These are phyloP conservation scores for Colletotrichum incanum DNA, from an alignment of 2,329 filamentous ascomycete genomes.

Conservation along the genomic window DNA sequence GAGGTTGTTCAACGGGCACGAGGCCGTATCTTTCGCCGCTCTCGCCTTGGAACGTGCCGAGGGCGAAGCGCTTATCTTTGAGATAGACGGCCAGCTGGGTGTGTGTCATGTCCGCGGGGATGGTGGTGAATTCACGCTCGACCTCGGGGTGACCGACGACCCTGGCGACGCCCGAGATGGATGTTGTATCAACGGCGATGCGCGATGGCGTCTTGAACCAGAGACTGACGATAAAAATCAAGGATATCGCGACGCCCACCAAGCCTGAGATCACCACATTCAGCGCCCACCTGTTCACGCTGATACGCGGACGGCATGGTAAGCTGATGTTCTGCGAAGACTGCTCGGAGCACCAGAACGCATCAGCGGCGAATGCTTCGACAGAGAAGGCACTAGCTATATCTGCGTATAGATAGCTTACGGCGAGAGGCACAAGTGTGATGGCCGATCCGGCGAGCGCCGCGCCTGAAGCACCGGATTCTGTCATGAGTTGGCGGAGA, in stretches of 20 bases:
- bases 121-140: neutral
- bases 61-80: neutral
- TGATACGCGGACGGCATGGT: neutral
- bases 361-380: neutral
- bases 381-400: neutral
- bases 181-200: neutral
- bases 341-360: neutral
- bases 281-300: neutral
- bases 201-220: neutral
- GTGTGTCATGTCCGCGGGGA: neutral
- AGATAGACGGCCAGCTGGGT: neutral
- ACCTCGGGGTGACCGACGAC: neutral
- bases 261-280: neutral
- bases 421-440: neutral
- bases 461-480: neutral
- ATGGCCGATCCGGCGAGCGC: neutral
- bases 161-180: neutral
- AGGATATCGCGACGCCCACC: neutral
- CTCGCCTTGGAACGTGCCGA: neutral
- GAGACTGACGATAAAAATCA: neutral
- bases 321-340: neutral
- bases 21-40: neutral
- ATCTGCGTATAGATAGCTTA: neutral
- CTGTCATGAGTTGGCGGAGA: neutral
- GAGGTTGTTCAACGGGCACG: neutral